Evolutionary conservation across 139 green algal species (phyloP).

Genomic region (Chlorella sp.): DNA sequence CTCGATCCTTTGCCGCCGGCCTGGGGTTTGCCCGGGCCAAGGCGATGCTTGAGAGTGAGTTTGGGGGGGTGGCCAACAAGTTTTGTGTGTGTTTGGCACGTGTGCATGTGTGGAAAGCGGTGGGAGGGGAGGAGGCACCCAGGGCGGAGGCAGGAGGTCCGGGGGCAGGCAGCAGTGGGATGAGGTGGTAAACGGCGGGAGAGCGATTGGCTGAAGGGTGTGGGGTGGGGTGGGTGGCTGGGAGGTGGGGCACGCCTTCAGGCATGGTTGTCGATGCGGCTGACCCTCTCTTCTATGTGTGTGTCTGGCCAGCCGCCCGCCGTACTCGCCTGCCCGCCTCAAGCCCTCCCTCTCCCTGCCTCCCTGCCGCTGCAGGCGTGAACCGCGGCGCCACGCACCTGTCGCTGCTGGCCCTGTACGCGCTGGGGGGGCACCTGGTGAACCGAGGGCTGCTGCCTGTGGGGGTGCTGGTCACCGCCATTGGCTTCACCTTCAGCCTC

Average conservation of each 20-base stretch:
- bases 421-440: constrained; percentile 84
- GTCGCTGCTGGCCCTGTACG: constrained; percentile 83
- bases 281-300: not conserved
- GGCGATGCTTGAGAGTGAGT: constrained; percentile 61
- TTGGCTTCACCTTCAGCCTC: constrained; percentile 92
- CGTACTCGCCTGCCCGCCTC: not conserved
- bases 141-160: no score
- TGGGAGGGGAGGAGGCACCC: not conserved
- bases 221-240: no score
- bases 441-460: constrained; percentile 73
- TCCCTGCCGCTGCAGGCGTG: constrained; percentile 17
- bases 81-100: not conserved
- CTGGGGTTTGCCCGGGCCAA: constrained; percentile 82
- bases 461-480: constrained; percentile 80
- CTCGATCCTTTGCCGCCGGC: constrained; percentile 66
- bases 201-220: no score
- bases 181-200: no score
- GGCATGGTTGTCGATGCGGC: not conserved
- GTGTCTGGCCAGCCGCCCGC: not conserved
- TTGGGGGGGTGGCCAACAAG: no score
- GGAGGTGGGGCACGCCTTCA: not conserved
- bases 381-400: constrained; percentile 79
- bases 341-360: not conserved
- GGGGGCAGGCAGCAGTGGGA: no score
- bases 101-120: not conserved